Percentiles rank a stretch among this genome's conserved stretches.
Evolutionary conservation across 2,329 filamentous ascomycete genomes (phyloP).

Genomic region (Pleoardoris graminearum): DNA sequence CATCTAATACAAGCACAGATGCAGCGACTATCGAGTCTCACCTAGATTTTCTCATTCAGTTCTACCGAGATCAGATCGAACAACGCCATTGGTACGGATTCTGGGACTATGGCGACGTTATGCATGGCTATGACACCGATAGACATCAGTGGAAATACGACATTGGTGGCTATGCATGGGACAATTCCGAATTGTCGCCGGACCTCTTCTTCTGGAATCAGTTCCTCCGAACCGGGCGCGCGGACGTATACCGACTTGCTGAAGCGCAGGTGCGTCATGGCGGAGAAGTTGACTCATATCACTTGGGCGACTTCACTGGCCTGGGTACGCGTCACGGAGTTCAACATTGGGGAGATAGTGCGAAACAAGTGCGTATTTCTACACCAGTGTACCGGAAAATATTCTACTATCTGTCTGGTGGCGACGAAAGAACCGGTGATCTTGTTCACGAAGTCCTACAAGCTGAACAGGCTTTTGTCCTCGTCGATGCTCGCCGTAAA

Average conservation of each 20-base stretch:
- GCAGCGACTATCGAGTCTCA: constrained; percentile 54
- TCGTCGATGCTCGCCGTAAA: constrained; percentile 62
- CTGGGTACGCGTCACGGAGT: constrained; percentile 66
- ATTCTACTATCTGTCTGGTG: constrained; percentile 61
- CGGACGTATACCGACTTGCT: constrained; percentile 62
- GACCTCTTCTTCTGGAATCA: constrained; percentile 67
- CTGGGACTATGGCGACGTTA: constrained; percentile 64
- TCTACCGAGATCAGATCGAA: constrained; percentile 60
- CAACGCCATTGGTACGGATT: constrained; percentile 66
- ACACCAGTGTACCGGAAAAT: constrained; percentile 61
- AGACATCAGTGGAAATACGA: constrained; percentile 66
- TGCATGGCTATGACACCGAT: constrained; percentile 64
- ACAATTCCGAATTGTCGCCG: constrained; percentile 65
- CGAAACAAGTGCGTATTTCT: constrained; percentile 65
- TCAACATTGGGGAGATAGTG: constrained; percentile 64
- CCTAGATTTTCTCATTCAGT: constrained; percentile 60
- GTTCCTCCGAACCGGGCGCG: constrained; percentile 62
- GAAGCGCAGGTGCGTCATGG: constrained; percentile 63
- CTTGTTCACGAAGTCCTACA: constrained; percentile 57
- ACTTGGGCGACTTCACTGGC: constrained; percentile 61
- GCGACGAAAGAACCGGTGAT: constrained; percentile 60
- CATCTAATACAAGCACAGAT: constrained; percentile 29
- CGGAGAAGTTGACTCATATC: constrained; percentile 65
- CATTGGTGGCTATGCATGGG: constrained; percentile 66
- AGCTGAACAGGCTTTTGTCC: constrained; percentile 56